Base-by-base conservation (phyloP, 1,139 yeast species). In the Yamadazyma aaseri region DNA sequence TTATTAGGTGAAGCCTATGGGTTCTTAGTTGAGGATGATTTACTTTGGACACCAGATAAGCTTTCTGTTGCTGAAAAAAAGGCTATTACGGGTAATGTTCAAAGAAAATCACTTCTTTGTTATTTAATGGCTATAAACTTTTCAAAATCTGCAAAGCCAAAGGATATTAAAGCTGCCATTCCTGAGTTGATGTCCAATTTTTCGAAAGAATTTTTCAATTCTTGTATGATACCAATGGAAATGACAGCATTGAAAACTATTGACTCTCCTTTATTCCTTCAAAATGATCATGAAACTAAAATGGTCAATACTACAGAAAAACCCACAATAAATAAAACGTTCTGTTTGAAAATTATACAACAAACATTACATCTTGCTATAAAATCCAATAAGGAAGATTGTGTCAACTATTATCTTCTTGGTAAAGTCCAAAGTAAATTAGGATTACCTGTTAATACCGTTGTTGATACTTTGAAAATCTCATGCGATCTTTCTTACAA, bases 21-120 rank as follows among this genome's bases (percentile, higher is more conserved):
- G 1, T 80, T 69, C 37, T 63, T 86, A 25, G 95, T 84, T 0
- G 97, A 90, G 45, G 96, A 87, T 55, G 96, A 86, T 45, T 62
- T 92, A 36, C 79, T 87, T 6, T 87, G 96, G 95, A 84, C 92
- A 1, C 82, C 96, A 0, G 97, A 90, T 51, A 85, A 85, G 47
- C 60, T 89, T 24, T 83, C 83, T 23, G 68, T 75, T 0, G 56
- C 70, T 0, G 94, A 84, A 6, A 71, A 82, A 44, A 84, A 84
- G 47, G 62, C 63, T 3, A 56, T 63, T 0, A 82, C 89, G 0
- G 89, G 90, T 0, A 63, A 71, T 12, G 54, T 76, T 3, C 96
- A 87, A 53, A 67, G 85, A 38, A 82, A 75, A 47, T 73, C 96
- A 0, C 58, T 90, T 1, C 47, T 87, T 7, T 82, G 95, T 41